Percentiles rank a stretch among this genome's conserved stretches.
Conservation (phyloP, 108 stramenopile species). For the Stephanodiscus minutulus region DNA sequence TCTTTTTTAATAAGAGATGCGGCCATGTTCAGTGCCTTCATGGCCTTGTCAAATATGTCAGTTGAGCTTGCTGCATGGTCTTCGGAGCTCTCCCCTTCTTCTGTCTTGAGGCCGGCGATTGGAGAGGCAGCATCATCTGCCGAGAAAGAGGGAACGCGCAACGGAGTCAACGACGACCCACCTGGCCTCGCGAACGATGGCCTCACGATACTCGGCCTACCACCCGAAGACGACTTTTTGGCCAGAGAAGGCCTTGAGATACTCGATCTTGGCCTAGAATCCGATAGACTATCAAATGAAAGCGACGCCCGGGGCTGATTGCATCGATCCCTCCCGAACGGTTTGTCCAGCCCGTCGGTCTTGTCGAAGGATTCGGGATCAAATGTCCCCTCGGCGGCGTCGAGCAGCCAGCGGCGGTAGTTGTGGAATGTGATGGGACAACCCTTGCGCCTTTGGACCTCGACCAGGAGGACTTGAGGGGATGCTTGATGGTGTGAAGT, state of each 20-base stretch:
- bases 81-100: constrained; percentile 48
- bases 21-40: constrained; percentile 74
- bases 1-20: constrained; percentile 85
- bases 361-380: constrained; percentile 44
- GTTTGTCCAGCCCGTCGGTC: constrained; percentile 44
- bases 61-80: constrained; percentile 35
- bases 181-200: constrained; percentile 1
- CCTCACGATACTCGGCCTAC: neutral
- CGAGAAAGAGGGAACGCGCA: constrained; percentile 40
- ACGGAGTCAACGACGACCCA: constrained; percentile 1
- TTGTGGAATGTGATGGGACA: constrained; percentile 80
- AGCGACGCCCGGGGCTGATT: constrained; percentile 46
- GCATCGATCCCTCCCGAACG: constrained; percentile 40
- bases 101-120: constrained; percentile 49
- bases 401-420: constrained; percentile 72
- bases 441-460: constrained; percentile 81
- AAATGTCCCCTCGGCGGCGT: constrained; percentile 79
- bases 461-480: constrained; percentile 52
- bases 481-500: constrained; percentile 11
- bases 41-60: constrained; percentile 78
- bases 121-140: constrained; percentile 36
- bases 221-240: neutral
- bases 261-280: constrained; percentile 8
- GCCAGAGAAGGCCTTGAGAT: constrained; percentile 9
- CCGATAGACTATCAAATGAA: neutral